Evolutionary conservation across 768 basidiomycete genomes (phyloP).

Genomic region (Rhizopogon vinicolor): DNA sequence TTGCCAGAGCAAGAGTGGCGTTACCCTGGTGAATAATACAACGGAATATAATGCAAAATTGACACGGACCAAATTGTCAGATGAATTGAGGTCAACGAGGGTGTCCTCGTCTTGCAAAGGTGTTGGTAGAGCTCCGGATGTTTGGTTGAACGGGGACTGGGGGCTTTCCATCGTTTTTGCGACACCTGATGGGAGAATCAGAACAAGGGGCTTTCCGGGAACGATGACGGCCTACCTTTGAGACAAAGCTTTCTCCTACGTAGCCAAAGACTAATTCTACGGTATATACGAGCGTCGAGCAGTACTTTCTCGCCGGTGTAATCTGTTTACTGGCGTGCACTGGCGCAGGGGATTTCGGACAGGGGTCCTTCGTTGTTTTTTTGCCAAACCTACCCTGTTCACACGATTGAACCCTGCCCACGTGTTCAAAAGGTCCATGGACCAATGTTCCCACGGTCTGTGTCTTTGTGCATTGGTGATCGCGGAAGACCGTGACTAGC

Average conservation of each 20-base stretch:
- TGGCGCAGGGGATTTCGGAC: constrained; percentile 2
- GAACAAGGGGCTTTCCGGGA: constrained; percentile 1
- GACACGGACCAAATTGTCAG: constrained; percentile 25
- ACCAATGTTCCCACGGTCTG: background rate
- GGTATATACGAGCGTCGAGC: background rate
- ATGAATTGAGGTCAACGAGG: constrained; percentile 19
- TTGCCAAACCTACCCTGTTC: constrained; percentile 2
- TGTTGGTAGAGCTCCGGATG: constrained; percentile 6
- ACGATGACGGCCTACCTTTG: constrained; percentile 10
- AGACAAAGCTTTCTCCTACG: background rate
- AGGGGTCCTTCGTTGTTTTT: constrained; percentile 4
- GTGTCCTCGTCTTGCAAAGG: constrained; percentile 15
- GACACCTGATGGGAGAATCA: constrained; percentile 25
- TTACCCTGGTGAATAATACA: constrained; percentile 20
- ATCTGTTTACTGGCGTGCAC: background rate
- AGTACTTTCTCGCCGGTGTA: background rate
- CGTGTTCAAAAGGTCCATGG: constrained; percentile 2
- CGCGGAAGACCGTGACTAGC: too few relatives aligned
- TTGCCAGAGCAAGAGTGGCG: constrained; percentile 16
- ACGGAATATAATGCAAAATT: constrained; percentile 27
- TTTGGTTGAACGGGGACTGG: constrained; percentile 17
- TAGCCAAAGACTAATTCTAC: background rate
- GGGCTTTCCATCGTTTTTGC: constrained; percentile 28
- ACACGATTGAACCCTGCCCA: constrained; percentile 2
- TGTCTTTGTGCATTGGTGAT: too few relatives aligned